phyloP scores from a whole-genome alignment of 2,329 filamentous ascomycete genomes.

The Fusarium sp. region DNA sequence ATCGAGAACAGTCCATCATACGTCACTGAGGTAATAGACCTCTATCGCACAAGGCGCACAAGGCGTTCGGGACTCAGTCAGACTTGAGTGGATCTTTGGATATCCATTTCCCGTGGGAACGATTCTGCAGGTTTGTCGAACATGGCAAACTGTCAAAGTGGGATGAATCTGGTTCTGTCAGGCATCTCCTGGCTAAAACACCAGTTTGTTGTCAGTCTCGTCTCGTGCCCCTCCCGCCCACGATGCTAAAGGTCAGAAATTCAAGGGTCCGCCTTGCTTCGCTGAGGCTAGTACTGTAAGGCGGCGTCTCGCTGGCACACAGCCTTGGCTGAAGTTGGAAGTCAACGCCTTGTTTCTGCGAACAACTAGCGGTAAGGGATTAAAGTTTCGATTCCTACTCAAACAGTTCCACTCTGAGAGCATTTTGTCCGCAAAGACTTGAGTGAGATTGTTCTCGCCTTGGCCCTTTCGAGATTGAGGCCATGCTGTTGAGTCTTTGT shows the following conservation, averaged over 20 bases:
- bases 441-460: not conserved
- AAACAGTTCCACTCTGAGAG: slow-evolving; percentile 22
- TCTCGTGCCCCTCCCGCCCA: slow-evolving; percentile 32
- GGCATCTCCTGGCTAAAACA: slow-evolving; percentile 9
- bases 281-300: slow-evolving; percentile 20
- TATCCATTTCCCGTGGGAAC: slow-evolving; percentile 1
- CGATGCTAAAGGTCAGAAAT: slow-evolving; percentile 18
- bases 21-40: slow-evolving; percentile 39
- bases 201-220: slow-evolving; percentile 20
- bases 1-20: slow-evolving; percentile 43
- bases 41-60: slow-evolving; percentile 4
- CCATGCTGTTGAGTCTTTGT: not conserved
- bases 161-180: not conserved
- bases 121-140: slow-evolving; percentile 13
- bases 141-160: not conserved
- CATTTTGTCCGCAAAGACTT: not conserved
- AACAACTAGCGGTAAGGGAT: slow-evolving; percentile 43
- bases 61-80: not conserved
- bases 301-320: slow-evolving; percentile 33
- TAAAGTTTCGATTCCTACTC: slow-evolving; percentile 11
- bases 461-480: not conserved
- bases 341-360: slow-evolving; percentile 28
- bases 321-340: slow-evolving; percentile 28
- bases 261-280: slow-evolving; percentile 34
- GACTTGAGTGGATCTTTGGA: not conserved